Evolutionary conservation across 78 protist genomes (phyloP), one percentile per base, ranked within the genome.

Genomic region (Pelomyxa schiedti): DNA sequence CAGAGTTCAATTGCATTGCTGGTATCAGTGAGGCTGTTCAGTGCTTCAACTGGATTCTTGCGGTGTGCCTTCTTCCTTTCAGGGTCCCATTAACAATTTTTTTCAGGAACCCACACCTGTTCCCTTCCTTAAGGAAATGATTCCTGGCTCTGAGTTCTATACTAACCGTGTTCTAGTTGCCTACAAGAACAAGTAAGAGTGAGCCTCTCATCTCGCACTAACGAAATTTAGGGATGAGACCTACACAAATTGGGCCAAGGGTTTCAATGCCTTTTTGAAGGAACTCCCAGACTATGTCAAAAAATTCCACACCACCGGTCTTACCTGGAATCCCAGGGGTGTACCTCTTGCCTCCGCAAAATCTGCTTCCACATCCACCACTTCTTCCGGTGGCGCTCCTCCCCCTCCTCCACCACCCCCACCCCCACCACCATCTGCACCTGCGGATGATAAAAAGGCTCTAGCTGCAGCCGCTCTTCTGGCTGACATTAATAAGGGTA

Each of bases 31-130:
- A 84, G 75, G 42, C 79, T 32, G 36, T 79, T 39, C 78, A 79
- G 43, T 66, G 76, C 68, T 68, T 79, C 53, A 74, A 84, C 41
- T 84, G 84, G 89, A 81, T 84, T 40, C 72, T 70, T 29, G 84
- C 79, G n/a, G n/a, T n/a, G n/a, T n/a, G n/a, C n/a, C n/a, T n/a
- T n/a, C 24, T 24, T 24, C 24, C 36, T 52, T 52, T 24, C 24
- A 52, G 63, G 36, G 63, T 24, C 24, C 63, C 36, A 24, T 52
- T n/a, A n/a, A n/a, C 36, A 24, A 24, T 52, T 52, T 52, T 24
- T 52, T n/a, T 52, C n/a, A n/a, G 41, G 84, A 77, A 42, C 89
- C 89, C 71, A 84, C 89, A n/a, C 89, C 89, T 72, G 89, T 69
- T 37, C 89, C 89, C 53, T 81, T 75, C 75, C 79, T 84, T 1